phyloP scores from a whole-genome alignment of 2,329 filamentous ascomycete species.

The Dactylellina sp. region DNA sequence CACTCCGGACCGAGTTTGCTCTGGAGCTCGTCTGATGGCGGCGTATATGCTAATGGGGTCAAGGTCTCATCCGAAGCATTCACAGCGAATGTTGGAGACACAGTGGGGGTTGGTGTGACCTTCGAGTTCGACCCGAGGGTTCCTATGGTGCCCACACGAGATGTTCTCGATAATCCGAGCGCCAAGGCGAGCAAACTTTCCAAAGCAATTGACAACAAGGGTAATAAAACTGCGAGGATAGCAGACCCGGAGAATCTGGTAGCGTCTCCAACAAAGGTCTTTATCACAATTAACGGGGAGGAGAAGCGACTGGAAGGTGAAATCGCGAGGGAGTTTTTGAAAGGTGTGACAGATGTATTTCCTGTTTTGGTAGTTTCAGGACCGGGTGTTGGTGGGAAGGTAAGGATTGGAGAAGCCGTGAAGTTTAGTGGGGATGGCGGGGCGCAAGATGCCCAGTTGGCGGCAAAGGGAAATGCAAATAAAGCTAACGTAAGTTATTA shows the following conservation, averaged over 20 bases:
- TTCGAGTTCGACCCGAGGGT: conserved; percentile 44
- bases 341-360: conserved; percentile 41
- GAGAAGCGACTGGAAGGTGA: conserved; percentile 34
- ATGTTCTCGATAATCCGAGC: conserved; percentile 48
- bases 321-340: conserved; percentile 28
- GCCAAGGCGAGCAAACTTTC: conserved; percentile 35
- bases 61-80: conserved; percentile 20
- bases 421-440: conserved; percentile 43
- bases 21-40: conserved; percentile 46
- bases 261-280: conserved; percentile 40
- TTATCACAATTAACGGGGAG: conserved; percentile 43
- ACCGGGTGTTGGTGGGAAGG: conserved; percentile 45
- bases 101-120: conserved; percentile 36
- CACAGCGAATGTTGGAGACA: conserved; percentile 31
- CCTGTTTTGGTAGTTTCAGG: conserved; percentile 47
- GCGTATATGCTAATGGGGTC: conserved; percentile 28
- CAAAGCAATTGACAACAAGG: conserved; percentile 40
- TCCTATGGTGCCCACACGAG: conserved; percentile 44
- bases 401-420: conserved; percentile 50
- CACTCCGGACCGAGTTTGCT: conserved; percentile 42
- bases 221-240: conserved; percentile 44
- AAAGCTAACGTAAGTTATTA: conserved; percentile 24
- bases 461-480: conserved; percentile 41
- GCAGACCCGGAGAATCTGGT: conserved; percentile 42
- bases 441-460: conserved; percentile 30